Percentiles rank a stretch among this genome's conserved stretches.
These are phyloP conservation scores for Xylaria bambusicola DNA, from an alignment of 495 filamentous ascomycete genomes.

Conservation along the genomic window DNA sequence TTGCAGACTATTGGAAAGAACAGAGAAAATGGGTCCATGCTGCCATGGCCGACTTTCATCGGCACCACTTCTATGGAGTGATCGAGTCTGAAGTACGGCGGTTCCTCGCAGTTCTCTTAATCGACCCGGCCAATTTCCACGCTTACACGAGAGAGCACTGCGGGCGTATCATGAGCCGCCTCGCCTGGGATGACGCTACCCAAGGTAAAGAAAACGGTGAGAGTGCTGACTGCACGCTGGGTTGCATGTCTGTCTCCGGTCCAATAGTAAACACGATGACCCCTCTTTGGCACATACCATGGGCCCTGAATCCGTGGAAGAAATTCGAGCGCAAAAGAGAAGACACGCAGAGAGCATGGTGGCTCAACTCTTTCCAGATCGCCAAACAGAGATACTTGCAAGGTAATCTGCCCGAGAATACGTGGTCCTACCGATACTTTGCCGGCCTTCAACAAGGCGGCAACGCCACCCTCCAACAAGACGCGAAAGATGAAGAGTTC, in stretches of 20 bases:
- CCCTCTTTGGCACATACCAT: conserved; percentile 43
- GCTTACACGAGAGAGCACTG: conserved; percentile 48
- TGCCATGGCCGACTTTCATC: conserved; percentile 49
- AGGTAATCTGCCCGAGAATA: conserved; percentile 43
- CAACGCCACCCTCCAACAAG: conserved; percentile 39
- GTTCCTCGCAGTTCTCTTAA: conserved; percentile 42
- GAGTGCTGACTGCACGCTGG: conserved; percentile 46
- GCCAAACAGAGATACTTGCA: conserved; percentile 42
- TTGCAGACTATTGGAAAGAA: conserved; percentile 44
- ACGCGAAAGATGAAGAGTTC: conserved; percentile 44
- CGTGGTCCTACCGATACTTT: conserved; percentile 51
- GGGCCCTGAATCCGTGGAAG: conserved; percentile 47
- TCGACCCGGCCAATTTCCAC: conserved; percentile 49
- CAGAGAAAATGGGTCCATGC: conserved; percentile 53
- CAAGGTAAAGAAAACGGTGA: conserved; percentile 46
- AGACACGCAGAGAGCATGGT: conserved; percentile 45
- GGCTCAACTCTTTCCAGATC: conserved; percentile 42
- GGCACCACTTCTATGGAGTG: conserved; percentile 50
- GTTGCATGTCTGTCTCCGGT: conserved; percentile 51
- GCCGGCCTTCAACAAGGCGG: conserved; percentile 42
- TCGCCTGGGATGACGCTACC: conserved; percentile 51
- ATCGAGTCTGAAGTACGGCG: conserved; percentile 48
- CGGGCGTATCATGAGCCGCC: conserved; percentile 48
- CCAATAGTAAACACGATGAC: conserved; percentile 51
- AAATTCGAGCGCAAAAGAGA: conserved; percentile 46